Evolutionary conservation across 1,284 basidiomycete species (phyloP).

Genomic region (Spongispora temasekensis): DNA sequence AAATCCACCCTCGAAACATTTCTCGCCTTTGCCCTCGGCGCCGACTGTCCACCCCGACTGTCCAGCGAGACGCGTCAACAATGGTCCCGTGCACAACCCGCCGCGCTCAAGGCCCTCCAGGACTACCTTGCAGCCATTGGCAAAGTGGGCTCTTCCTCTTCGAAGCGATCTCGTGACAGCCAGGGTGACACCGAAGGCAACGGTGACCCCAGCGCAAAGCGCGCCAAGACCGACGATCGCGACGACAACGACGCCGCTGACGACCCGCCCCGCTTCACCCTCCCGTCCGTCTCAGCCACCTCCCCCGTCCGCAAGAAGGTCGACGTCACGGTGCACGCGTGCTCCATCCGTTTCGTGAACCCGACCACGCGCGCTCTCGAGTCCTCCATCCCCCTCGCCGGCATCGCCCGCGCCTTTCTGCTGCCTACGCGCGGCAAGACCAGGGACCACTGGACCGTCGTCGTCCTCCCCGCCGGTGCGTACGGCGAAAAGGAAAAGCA

Average conservation of each 20-base stretch:
- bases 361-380: constrained; percentile 47
- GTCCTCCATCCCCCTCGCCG: constrained; percentile 46
- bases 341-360: constrained; percentile 51
- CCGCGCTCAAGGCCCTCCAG: constrained; percentile 25
- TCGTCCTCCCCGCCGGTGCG: constrained; percentile 54
- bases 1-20: constrained; percentile 21
- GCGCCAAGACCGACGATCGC: constrained; percentile 21
- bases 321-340: constrained; percentile 54
- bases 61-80: constrained; percentile 13
- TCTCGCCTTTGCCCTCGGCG: constrained; percentile 34
- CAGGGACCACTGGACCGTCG: constrained; percentile 67
- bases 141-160: no score
- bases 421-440: constrained; percentile 66
- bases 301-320: constrained; percentile 73
- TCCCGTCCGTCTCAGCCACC: constrained; percentile 60
- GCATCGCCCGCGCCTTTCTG: constrained; percentile 58
- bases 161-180: constrained; percentile 26
- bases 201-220: constrained; percentile 18
- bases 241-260: constrained; percentile 32
- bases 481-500: constrained; percentile 42
- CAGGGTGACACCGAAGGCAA: constrained; percentile 20
- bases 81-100: constrained; percentile 27
- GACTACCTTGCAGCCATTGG: constrained; percentile 8
- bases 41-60: constrained; percentile 25
- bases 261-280: constrained; percentile 50